Evolutionary conservation across 305 asterid species (phyloP), one percentile per base, ranked within the genome.

Genomic region (Fraxinus xanthoxyloides): DNA sequence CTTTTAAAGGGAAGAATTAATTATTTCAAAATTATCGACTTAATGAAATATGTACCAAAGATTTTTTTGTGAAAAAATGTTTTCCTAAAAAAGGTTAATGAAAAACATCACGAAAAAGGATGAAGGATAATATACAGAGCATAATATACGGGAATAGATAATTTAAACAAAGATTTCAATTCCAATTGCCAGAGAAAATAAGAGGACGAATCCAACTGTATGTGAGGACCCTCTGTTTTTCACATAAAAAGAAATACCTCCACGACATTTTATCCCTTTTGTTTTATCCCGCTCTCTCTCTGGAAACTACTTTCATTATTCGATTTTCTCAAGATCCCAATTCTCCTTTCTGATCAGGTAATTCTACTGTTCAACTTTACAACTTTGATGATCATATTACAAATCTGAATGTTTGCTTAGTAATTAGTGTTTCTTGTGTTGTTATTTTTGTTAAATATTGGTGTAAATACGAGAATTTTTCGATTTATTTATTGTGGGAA

Each of bases 341-440:
- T 63, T 78, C 75, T 46, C 72, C 74, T 56, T 59, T 32, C 84
- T 54, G 51, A 85, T 81, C 82, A 76, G 88, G 90, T 87, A 85
- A 78, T 79, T 85, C 75, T 54, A 23, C 85, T 74, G 32, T 46
- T 77, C 19, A 35, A 13, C 7, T 72, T 48, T 48, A 3, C 19
- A 17, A 10, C 34, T 40, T 32, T 43, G 7, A 12, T 76, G 54
- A 38, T 76, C 7, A 46, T 76, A 26, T 9, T 24, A 1, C 5
- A n/a, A n/a, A 19, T 54, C 65, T 54, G 65, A 54, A 54, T 54
- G 23, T 54, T 54, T 54, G 65, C 23, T n/a, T n/a, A 54, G 24
- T 54, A 54, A 54, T n/a, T 54, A 54, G 65, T n/a, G 63, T 51
- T 51, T 51, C 63, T 51, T 51, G 63, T 51, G 65, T 54, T n/a